A percentile compares a stretch with the other conserved stretches of the same genome.
Conservation (phyloP, 352 stramenopile genomes). For the Pythium plurisporium region DNA sequence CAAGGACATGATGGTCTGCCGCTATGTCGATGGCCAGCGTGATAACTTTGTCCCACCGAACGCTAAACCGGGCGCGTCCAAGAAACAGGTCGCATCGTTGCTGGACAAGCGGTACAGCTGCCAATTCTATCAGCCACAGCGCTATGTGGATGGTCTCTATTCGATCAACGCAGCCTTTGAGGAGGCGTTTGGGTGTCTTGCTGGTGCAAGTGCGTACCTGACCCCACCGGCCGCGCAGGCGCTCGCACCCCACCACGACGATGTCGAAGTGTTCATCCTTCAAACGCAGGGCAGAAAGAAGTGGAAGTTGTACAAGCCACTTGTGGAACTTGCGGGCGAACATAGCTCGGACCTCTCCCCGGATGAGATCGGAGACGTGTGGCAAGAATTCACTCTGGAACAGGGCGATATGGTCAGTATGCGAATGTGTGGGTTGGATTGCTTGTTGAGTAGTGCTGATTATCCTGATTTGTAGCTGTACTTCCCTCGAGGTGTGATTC, state of each 20-base stretch:
- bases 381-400: conserved; percentile 79
- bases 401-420: conserved; percentile 60
- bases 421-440: not conserved
- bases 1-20: conserved; percentile 71
- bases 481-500: conserved; percentile 76
- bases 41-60: conserved; percentile 49
- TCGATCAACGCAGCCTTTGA: conserved; percentile 78
- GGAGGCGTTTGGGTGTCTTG: conserved; percentile 66
- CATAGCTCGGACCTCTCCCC: conserved; percentile 69
- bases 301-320: conserved; percentile 82
- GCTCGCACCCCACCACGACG: conserved; percentile 82
- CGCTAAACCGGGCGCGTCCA: conserved; percentile 25
- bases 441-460: not conserved
- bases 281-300: conserved; percentile 85
- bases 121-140: conserved; percentile 88
- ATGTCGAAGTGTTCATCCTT: conserved; percentile 85
- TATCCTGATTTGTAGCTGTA: conserved; percentile 43
- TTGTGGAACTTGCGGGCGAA: conserved; percentile 69
- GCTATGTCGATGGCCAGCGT: conserved; percentile 60
- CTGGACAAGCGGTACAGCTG: conserved; percentile 75
- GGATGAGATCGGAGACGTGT: conserved; percentile 66
- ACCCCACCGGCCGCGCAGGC: conserved; percentile 74
- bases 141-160: conserved; percentile 72
- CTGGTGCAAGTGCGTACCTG: conserved; percentile 74
- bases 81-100: conserved; percentile 51